A percentile compares a stretch with the other conserved stretches of the same genome.
These are phyloP conservation scores for Vaccinium vitisidaea DNA, from an alignment of 148 eudicot species.

Conservation along the genomic window DNA sequence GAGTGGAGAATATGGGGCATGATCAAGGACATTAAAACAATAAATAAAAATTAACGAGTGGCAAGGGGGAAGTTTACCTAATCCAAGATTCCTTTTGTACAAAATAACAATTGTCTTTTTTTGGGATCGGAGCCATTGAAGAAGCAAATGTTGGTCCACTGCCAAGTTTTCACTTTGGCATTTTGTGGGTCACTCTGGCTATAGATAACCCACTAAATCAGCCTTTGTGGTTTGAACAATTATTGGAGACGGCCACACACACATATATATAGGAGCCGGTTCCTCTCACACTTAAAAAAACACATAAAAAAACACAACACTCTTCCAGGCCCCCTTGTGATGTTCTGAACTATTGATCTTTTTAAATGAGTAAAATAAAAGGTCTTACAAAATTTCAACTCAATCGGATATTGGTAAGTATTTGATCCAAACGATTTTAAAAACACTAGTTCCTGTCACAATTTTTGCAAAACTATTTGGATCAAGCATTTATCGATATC, in stretches of 20 bases:
- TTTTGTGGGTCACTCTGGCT: not conserved
- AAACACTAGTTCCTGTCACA: no score
- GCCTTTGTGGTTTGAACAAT: not conserved
- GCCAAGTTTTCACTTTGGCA: not conserved
- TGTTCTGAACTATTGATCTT: no score
- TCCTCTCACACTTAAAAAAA: no score
- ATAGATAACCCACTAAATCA: not conserved
- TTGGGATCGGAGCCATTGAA: slow-evolving; percentile 21
- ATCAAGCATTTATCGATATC: no score
- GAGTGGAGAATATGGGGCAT: slow-evolving; percentile 6
- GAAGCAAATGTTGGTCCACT: slow-evolving; percentile 3
- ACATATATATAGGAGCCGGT: no score
- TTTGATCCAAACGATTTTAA: no score
- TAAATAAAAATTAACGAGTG: not conserved
- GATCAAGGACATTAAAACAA: not conserved
- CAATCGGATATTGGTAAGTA: no score
- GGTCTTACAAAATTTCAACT: no score
- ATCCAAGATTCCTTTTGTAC: not conserved
- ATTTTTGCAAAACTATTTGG: no score
- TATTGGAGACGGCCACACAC: not conserved
- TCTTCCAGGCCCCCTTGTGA: no score
- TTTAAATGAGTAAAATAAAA: no score
- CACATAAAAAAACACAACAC: no score
- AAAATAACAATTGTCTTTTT: not conserved
- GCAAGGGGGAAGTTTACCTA: slow-evolving; percentile 9